Conservation (phyloP, 2,329 filamentous ascomycete genomes). For the Stromatinia cepivora region DNA sequence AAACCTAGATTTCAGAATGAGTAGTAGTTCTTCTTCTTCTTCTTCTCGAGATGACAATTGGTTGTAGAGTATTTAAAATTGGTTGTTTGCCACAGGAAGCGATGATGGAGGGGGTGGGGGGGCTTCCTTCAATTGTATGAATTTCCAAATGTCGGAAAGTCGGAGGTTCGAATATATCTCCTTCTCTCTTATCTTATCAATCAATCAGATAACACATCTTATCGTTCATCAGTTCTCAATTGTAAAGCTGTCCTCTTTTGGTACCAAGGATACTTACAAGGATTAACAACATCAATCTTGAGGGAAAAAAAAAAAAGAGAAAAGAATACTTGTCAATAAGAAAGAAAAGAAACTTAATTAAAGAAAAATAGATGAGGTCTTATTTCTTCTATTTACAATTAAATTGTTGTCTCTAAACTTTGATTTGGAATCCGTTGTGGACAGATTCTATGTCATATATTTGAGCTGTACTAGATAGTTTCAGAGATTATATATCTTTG, state of each 20-base stretch:
- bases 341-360: neutral
- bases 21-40: neutral
- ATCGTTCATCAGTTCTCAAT: constrained; percentile 7
- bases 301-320: neutral
- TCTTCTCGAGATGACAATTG: neutral
- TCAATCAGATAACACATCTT: constrained; percentile 11
- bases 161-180: neutral
- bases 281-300: constrained; percentile 2
- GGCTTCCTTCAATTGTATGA: neutral
- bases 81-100: neutral
- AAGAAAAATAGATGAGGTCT: neutral
- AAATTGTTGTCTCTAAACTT: neutral
- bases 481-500: constrained; percentile 28
- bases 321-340: constrained; percentile 18
- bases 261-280: constrained; percentile 4
- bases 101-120: neutral
- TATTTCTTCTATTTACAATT: neutral
- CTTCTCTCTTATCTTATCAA: neutral
- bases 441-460: constrained; percentile 38
- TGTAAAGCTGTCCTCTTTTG: constrained; percentile 25
- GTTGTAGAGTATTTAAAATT: neutral
- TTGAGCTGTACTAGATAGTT: constrained; percentile 29
- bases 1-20: neutral
- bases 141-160: neutral
- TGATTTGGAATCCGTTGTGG: constrained; percentile 30